Base-by-base conservation (phyloP, 2,329 filamentous ascomycete genomes). In the Kalmusia sp. region DNA sequence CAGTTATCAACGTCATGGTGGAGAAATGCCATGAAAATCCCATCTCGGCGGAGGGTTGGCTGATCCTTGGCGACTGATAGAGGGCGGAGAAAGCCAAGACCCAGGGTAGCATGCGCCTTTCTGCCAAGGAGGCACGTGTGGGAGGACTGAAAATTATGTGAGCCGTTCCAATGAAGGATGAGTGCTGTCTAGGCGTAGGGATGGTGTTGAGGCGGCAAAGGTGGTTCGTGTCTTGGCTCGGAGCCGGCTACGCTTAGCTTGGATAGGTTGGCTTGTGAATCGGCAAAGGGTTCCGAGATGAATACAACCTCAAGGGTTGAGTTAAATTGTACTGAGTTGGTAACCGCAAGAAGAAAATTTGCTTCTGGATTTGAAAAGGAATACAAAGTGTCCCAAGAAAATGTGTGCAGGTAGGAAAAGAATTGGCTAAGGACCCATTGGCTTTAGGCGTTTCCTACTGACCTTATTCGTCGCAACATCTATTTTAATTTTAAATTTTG, bases 1-100 rank as follows among this genome's bases (percentile, higher is more conserved):
- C 52, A 44, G 62, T 58, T 57, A 57, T 53, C 48, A 40, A 69
- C 67, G 62, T 69, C 66, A 69, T 69, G 61, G 64, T 63, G 66
- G 64, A 55, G 51, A 57, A 35, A 6, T 19, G 14, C 39, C 38
- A 41, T 41, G 38, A 41, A 51, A 38, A 31, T 37, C 15, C 19
- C 39, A 35, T 24, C 19, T 19, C 34, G 34, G 35, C 45, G 45
- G 45, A 35, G 34, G 43, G 33, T 38, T 37, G 35, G 45, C 14
- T 38, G 15, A 7, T 30, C 14, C 45, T 49, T 35, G 45, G 45
- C 45, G 19, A 38, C 17, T 1, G 17, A 38, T 6, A 9, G 4
- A 38, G 17, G 35, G 17, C 35, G 19, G 35, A 19, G 35, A 22
- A 38, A 24, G 35, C 35, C 38, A 41, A 28, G 38, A 15, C 11